Evolutionary conservation across 2,329 filamentous ascomycete genomes (phyloP).

Genomic region (Ophiostoma angusticollis): DNA sequence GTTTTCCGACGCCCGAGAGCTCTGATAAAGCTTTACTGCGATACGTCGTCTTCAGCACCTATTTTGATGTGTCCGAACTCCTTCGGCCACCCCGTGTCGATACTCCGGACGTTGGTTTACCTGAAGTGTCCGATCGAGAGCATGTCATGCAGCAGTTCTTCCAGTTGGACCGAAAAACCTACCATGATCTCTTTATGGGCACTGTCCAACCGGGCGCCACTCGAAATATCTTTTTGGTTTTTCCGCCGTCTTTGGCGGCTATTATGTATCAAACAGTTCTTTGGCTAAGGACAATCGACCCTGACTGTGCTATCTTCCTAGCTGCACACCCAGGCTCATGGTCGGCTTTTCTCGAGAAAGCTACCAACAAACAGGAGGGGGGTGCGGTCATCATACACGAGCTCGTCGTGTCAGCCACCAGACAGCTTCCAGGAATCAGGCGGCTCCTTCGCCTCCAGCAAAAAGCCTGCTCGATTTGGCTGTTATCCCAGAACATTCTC

Average conservation of each 20-base stretch:
- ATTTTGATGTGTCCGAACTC: conserved; percentile 11
- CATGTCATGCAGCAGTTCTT: conserved; percentile 17
- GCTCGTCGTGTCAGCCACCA: conserved; percentile 24
- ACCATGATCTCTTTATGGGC: conserved; percentile 13
- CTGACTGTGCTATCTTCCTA: conserved; percentile 29
- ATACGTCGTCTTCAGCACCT: conserved; percentile 26
- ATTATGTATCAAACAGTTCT: conserved; percentile 26
- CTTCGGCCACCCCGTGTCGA: conserved; percentile 6
- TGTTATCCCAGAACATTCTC: conserved; percentile 25
- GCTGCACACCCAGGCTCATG: conserved; percentile 33
- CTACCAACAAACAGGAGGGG: conserved; percentile 15
- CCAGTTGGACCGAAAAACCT: conserved; percentile 20
- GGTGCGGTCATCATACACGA: conserved; percentile 34
- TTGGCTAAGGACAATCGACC: conserved; percentile 31
- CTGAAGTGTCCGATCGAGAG: conserved; percentile 7
- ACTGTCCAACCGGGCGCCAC: conserved; percentile 13
- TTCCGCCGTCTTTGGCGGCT: conserved; percentile 26
- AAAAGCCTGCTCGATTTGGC: conserved; percentile 23
- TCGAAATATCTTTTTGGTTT: conserved; percentile 35
- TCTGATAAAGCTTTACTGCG: conserved; percentile 16
- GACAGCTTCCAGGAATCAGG: conserved; percentile 27
- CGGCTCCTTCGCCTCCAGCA: conserved; percentile 18
- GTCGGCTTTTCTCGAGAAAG: conserved; percentile 27
- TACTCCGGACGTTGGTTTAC: not conserved
- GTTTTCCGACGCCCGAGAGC: conserved; percentile 6